Percentiles rank a stretch among this genome's conserved stretches.
Conservation (phyloP, 495 filamentous ascomycete species). For the Friedmanniomyces endolithicus region DNA sequence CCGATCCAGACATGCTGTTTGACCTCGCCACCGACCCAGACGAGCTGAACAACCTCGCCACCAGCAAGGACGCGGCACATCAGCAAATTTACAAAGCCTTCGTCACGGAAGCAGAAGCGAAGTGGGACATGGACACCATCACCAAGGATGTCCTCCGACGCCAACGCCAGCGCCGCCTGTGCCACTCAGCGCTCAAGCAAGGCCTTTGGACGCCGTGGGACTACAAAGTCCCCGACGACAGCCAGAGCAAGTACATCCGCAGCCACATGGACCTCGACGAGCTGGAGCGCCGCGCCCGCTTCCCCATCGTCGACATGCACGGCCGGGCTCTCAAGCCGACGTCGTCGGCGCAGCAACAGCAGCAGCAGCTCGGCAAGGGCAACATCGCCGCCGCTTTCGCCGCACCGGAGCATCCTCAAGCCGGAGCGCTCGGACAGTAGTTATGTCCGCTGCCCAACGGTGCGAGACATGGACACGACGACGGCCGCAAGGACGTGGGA, state of each 20-base stretch:
- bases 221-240: slow-evolving; percentile 59
- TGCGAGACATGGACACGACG: too few species aligned
- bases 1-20: slow-evolving; percentile 69
- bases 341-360: too few species aligned
- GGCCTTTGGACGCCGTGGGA: slow-evolving; percentile 66
- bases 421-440: slow-evolving; percentile 17
- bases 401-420: slow-evolving; percentile 14
- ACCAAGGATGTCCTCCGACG: slow-evolving; percentile 53
- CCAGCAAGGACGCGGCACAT: slow-evolving; percentile 36
- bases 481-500: background rate
- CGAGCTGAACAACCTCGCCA: slow-evolving; percentile 58
- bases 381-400: slow-evolving; percentile 5
- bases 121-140: slow-evolving; percentile 66
- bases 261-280: slow-evolving; percentile 57
- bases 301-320: slow-evolving; percentile 47
- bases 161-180: slow-evolving; percentile 59
- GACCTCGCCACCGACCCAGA: slow-evolving; percentile 59
- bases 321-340: background rate
- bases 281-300: slow-evolving; percentile 52
- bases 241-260: slow-evolving; percentile 60
- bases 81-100: slow-evolving; percentile 46
- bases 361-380: slow-evolving; percentile 2
- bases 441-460: background rate
- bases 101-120: slow-evolving; percentile 46
- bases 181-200: slow-evolving; percentile 60